A percentile compares a stretch with the other conserved stretches of the same genome.
phyloP scores from a whole-genome alignment of 495 filamentous ascomycete species.

The Talaromyces wortmannii region DNA sequence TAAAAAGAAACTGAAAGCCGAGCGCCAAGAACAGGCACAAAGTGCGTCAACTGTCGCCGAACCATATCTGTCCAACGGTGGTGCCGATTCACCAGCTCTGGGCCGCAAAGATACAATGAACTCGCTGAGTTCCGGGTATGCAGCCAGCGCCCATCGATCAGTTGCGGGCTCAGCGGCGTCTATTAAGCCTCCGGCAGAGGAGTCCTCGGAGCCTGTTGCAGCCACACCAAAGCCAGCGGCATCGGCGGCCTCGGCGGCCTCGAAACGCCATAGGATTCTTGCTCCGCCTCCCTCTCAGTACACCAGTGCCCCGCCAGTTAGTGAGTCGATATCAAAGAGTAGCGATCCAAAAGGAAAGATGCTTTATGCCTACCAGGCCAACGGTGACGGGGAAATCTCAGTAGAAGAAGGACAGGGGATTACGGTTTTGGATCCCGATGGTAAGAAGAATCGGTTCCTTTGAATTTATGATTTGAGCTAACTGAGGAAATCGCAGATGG shows the following conservation, averaged over 20 bases:
- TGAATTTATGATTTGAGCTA: conserved; percentile 2
- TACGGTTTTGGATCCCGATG: conserved; percentile 76
- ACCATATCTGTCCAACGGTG: conserved; percentile 22
- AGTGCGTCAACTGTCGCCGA: conserved; percentile 33
- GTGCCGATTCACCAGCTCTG: conserved; percentile 42
- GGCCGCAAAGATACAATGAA: conserved; percentile 88
- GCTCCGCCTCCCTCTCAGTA: conserved; percentile 85
- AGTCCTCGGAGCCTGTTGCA: conserved; percentile 22
- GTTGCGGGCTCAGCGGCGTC: conserved; percentile 46
- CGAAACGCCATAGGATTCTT: conserved; percentile 62
- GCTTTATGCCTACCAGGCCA: conserved; percentile 79
- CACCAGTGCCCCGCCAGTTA: conserved; percentile 52
- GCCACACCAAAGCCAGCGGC: conserved; percentile 28
- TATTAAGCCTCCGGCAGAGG: conserved; percentile 39
- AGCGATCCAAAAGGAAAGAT: conserved; percentile 72
- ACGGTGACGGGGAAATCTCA: conserved; percentile 70
- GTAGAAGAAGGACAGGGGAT: conserved; percentile 74
- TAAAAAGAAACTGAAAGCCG: conserved; percentile 81
- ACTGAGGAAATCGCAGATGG: conserved; percentile 52
- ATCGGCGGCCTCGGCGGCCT: conserved; percentile 16
- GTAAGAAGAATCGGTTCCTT: conserved; percentile 44
- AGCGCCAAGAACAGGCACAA: conserved; percentile 74
- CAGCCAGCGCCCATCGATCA: conserved; percentile 68
- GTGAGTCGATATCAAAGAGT: conserved; percentile 15
- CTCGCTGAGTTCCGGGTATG: conserved; percentile 84